A percentile compares a stretch with the other conserved stretches of the same genome.
Conservation (phyloP, 768 basidiomycete species). For the Trametes cingulata region DNA sequence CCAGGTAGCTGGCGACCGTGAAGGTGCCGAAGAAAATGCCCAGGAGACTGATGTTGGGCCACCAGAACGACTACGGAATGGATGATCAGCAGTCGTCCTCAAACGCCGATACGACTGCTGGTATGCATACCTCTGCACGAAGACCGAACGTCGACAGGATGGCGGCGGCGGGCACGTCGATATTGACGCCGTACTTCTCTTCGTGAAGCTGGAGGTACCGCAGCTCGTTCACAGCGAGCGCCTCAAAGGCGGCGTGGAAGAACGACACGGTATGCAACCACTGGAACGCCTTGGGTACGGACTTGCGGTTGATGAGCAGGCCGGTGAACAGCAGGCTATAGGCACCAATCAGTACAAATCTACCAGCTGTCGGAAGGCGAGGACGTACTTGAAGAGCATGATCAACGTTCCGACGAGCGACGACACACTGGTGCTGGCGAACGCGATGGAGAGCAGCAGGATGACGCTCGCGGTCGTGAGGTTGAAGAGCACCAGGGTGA, state of each 20-base stretch:
- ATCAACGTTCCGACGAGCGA: conserved; percentile 92
- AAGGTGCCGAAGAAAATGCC: conserved; percentile 85
- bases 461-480: conserved; percentile 93
- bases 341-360: background rate
- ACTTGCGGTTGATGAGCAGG: conserved; percentile 90
- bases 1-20: conserved; percentile 74
- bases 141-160: conserved; percentile 95
- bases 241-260: conserved; percentile 99
- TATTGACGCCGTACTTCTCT: conserved; percentile 94
- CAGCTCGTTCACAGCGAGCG: conserved; percentile 95
- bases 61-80: conserved; percentile 89
- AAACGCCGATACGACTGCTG: background rate
- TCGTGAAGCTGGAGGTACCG: conserved; percentile 92
- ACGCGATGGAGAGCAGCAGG: conserved; percentile 85
- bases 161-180: conserved; percentile 94
- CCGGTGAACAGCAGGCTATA: conserved; percentile 91
- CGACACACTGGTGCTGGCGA: conserved; percentile 84
- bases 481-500: conserved; percentile 95
- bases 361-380: background rate
- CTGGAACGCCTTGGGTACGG: conserved; percentile 65
- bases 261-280: conserved; percentile 94
- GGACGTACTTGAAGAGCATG: conserved; percentile 96
- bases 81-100: conserved; percentile 4
- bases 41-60: conserved; percentile 89
- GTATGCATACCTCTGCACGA: conserved; percentile 66